Base-by-base conservation (phyloP, 768 basidiomycete species). In the Russula abietina region DNA sequence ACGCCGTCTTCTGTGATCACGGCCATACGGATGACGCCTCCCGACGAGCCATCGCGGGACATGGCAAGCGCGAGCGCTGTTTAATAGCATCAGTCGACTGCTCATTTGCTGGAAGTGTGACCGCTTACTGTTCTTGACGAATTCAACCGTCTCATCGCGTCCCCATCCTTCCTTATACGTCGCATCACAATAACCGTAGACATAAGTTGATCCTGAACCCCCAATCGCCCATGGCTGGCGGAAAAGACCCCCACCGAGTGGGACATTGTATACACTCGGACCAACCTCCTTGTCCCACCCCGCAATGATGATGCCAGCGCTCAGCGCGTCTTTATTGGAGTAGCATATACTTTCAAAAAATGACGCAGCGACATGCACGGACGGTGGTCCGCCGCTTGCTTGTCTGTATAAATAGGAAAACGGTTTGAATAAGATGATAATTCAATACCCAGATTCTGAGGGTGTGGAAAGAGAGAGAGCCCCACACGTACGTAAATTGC, bases 121-220 rank as follows among this genome's bases (percentile, higher is more conserved):
- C 17, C 8, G 82, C 91, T 61, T 71, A 97, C 96, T 93, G 76
- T 98, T 97, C 78, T 85, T 90, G 62, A 98, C 96, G 71, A 99
- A 98, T 41, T 95, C 80, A 60, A 99, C 77, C 0, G 94, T 97
- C 76, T 98, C 85, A 43, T 93, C 91, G 68, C 82, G 82, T 8
- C 83, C 85, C 94, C 92, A 96, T 17, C 90, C 92, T 32, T 98
- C 95, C 74, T 86, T 77, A 73, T 89, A 99, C 30, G 94, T 98
- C n/a, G 97, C 93, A 73, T 99, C 97, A 70, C 97, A 98, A 77
- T 98, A 98, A 57, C 96, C 97, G 71, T 98, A 99, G 12, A 98
- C 93, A 72, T 98, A 99, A 9, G 94, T 93, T 41, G 94, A 97
- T 9, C 97, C 97, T 55, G 93, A 96, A 28, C 93, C 94, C 74